Evolutionary conservation across 192 early-diverging fungal species (phyloP).

Genomic region (Gonapodya prolifera): DNA sequence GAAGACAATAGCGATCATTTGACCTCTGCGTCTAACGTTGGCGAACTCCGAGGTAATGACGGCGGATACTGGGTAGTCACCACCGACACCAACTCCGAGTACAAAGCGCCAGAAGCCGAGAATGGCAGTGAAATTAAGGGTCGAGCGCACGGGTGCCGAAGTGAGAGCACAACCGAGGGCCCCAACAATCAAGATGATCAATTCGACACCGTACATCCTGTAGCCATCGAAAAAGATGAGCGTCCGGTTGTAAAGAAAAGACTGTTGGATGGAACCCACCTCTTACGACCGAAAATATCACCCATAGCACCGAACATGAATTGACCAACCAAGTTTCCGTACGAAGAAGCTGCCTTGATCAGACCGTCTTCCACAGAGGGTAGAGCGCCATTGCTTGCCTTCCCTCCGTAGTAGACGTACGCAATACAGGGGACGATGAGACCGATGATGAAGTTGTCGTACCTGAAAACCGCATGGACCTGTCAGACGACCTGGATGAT

Average conservation of each 20-base stretch:
- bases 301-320: conserved; percentile 76
- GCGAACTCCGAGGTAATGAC: conserved; percentile 90
- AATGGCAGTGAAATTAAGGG: conserved; percentile 42
- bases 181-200: conserved; percentile 80
- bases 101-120: conserved; percentile 82
- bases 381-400: conserved; percentile 25
- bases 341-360: conserved; percentile 75
- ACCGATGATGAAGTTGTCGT: conserved; percentile 7
- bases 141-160: conserved; percentile 35
- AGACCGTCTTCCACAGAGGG: conserved; percentile 62
- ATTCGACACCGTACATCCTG: conserved; percentile 68
- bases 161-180: conserved; percentile 70
- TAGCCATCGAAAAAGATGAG: background rate
- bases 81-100: conserved; percentile 87
- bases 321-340: conserved; percentile 89
- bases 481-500: background rate
- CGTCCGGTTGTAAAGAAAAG: background rate
- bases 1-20: conserved; percentile 78
- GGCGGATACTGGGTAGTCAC: conserved; percentile 90
- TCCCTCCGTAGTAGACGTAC: background rate
- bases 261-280: conserved; percentile 7
- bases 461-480: background rate
- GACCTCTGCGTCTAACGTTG: conserved; percentile 63
- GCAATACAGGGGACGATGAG: conserved; percentile 1
- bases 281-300: conserved; percentile 80